These are phyloP conservation scores for Iris macrosiphon DNA, from an alignment of 106 monocot species.

Conservation along the genomic window DNA sequence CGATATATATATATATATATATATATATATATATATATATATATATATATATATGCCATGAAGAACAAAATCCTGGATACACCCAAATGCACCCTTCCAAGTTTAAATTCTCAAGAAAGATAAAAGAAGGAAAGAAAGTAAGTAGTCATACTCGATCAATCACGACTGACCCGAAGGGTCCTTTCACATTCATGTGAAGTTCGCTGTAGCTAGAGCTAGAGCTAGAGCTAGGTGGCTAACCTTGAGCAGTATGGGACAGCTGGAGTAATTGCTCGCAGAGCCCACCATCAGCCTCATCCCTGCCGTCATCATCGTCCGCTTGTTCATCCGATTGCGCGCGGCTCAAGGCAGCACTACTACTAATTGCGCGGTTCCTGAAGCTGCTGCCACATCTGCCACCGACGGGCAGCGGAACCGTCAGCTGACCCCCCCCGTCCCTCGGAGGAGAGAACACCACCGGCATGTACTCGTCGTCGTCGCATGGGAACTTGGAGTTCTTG, in stretches of 20 bases:
- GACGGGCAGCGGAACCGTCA: conserved; percentile 57
- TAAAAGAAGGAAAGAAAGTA: conserved; percentile 7
- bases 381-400: conserved; percentile 28
- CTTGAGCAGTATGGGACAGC: not conserved
- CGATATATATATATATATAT: too few relatives aligned
- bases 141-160: too few relatives aligned
- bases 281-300: conserved; percentile 1
- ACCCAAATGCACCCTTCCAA: conserved; percentile 11
- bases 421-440: conserved; percentile 66
- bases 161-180: not conserved
- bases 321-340: conserved; percentile 27
- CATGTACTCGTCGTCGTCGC: conserved; percentile 98
- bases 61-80: conserved; percentile 12
- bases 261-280: too few relatives aligned
- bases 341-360: conserved; percentile 4
- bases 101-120: conserved; percentile 14
- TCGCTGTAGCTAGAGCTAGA: too few relatives aligned
- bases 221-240: too few relatives aligned
- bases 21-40: too few relatives aligned
- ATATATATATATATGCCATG: too few relatives aligned
- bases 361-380: too few relatives aligned
- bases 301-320: conserved; percentile 10
- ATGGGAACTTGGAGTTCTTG: conserved; percentile 88
- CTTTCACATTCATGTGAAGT: too few relatives aligned
- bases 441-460: conserved; percentile 89